These are phyloP conservation scores for Tripidium arundinaceum DNA, from an alignment of 202 grass and related monocot genomes.

Conservation along the genomic window DNA sequence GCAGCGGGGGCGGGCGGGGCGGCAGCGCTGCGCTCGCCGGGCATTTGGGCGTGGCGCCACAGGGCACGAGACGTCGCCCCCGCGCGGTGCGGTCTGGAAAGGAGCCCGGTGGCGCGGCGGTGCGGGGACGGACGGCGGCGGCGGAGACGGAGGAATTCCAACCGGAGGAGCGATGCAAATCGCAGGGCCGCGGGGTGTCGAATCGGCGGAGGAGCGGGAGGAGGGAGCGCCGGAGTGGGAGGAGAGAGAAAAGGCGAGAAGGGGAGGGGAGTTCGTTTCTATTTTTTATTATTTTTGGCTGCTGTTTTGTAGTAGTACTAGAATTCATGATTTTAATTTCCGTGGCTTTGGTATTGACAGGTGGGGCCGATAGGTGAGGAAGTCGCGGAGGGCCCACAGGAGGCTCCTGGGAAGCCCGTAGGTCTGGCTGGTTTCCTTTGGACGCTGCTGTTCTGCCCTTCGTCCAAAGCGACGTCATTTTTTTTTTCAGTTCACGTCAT, in stretches of 20 bases:
- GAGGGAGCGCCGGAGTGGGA: neutral
- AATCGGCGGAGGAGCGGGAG: constrained; percentile 7
- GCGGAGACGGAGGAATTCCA: neutral
- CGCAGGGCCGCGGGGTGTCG: neutral
- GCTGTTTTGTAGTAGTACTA: neutral
- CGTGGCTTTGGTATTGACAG: constrained; percentile 5
- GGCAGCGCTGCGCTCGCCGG: constrained; percentile 14
- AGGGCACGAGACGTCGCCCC: neutral
- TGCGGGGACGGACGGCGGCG: neutral
- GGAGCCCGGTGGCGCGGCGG: neutral
- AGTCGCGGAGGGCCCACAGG: constrained; percentile 30
- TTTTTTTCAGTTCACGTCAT: neutral
- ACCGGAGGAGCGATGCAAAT: constrained; percentile 4
- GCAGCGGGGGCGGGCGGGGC: constrained; percentile 22
- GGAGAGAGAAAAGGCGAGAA: neutral
- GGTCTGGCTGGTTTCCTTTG: neutral
- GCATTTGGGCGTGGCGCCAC: constrained; percentile 18
- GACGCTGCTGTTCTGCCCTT: neutral
- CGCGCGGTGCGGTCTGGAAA: neutral
- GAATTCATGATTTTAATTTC: neutral
- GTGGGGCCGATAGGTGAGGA: neutral
- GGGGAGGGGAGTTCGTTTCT: neutral
- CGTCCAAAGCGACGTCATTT: no score
- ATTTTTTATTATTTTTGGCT: constrained; percentile 23
- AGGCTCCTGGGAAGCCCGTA: neutral